phyloP scores from a whole-genome alignment of 306 rosid species.

The Glycine soja region DNA sequence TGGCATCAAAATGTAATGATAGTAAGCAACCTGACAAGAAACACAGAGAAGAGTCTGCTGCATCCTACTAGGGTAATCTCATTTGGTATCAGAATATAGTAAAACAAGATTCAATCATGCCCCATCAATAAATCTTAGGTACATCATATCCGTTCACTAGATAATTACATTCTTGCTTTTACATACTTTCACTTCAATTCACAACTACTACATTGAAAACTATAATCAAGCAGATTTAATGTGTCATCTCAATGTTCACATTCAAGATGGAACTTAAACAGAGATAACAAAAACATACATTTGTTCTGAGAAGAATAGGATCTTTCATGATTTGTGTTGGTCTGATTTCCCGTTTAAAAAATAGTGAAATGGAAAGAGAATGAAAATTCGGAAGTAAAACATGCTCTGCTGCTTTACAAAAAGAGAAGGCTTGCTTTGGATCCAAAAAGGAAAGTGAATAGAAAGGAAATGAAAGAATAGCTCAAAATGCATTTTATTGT shows the following conservation, averaged over 20 bases:
- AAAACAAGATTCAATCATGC: no score
- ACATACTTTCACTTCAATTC: conserved; percentile 31
- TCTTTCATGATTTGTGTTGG: background rate
- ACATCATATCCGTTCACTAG: conserved; percentile 33
- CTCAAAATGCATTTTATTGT: background rate
- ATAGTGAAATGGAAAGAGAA: conserved; percentile 15
- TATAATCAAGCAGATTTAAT: conserved; percentile 30
- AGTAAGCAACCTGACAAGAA: conserved; percentile 45
- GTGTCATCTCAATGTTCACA: conserved; percentile 20
- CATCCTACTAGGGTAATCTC: no score
- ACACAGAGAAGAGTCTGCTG: no score
- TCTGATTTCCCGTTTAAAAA: conserved; percentile 26
- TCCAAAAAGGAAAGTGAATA: background rate
- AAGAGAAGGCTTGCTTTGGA: conserved; percentile 8
- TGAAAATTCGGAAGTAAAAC: background rate
- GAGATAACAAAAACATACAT: conserved; percentile 32
- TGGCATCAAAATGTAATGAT: conserved; percentile 58
- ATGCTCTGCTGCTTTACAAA: background rate
- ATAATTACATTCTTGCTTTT: background rate
- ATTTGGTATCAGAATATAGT: no score
- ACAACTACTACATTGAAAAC: conserved; percentile 26
- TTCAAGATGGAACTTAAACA: conserved; percentile 28
- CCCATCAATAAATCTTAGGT: no score
- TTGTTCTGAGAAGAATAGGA: conserved; percentile 17
- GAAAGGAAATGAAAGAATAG: conserved; percentile 27